Conservation (phyloP, 768 basidiomycete species). For the Lactifluus echinatus region DNA sequence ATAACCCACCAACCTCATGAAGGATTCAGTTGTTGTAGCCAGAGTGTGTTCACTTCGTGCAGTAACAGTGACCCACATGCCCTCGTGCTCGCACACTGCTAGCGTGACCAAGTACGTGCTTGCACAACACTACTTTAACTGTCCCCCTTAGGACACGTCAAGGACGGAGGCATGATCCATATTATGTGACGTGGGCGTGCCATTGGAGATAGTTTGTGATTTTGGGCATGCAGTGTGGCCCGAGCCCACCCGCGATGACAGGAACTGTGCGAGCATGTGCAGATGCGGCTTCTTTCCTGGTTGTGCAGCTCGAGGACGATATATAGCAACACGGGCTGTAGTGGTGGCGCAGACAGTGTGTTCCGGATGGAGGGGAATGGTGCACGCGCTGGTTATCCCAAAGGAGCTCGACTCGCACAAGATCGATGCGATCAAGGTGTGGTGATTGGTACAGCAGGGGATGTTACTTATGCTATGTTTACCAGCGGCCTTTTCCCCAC, state of each 20-base stretch:
- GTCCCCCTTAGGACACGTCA: constrained; percentile 44
- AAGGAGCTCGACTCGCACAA: constrained; percentile 52
- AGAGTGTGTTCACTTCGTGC: constrained; percentile 67
- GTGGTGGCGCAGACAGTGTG: constrained; percentile 21
- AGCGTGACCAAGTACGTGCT: constrained; percentile 55
- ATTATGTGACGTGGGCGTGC: constrained; percentile 63
- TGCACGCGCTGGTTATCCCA: constrained; percentile 54
- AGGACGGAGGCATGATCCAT: constrained; percentile 36
- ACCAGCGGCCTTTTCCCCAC: constrained; percentile 30
- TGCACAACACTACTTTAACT: constrained; percentile 67
- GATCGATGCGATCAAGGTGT: constrained; percentile 74
- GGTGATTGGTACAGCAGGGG: constrained; percentile 58
- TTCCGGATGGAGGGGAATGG: constrained; percentile 35
- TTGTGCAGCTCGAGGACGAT: constrained; percentile 34
- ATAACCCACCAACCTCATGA: constrained; percentile 42
- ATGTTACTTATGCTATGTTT: constrained; percentile 68
- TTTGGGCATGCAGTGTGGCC: constrained; percentile 84
- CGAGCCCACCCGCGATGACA: constrained; percentile 39
- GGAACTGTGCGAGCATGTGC: constrained; percentile 24
- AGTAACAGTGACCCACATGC: constrained; percentile 75
- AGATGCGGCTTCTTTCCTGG: constrained; percentile 56
- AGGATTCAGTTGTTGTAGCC: constrained; percentile 63
- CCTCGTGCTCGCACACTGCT: constrained; percentile 58
- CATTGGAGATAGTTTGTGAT: constrained; percentile 69
- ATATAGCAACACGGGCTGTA: constrained; percentile 3